Evolutionary conservation across 805 yeast species (phyloP), one percentile per base, ranked within the genome.

Genomic region (Ogataea nitratoaversa): DNA sequence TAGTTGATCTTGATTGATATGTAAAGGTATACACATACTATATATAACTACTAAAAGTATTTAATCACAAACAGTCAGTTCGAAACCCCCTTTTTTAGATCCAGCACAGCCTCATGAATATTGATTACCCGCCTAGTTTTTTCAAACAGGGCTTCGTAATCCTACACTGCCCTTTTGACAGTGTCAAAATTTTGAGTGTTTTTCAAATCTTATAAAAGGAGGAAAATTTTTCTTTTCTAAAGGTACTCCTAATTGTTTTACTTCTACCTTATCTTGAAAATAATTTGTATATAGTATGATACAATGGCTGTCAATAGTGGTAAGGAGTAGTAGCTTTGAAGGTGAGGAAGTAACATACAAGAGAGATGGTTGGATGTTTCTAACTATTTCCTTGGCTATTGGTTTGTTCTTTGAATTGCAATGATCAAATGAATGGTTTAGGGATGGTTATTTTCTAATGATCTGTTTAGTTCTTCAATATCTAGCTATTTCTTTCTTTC

Each of bases 81-180:
- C 11, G 11, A 22, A 22, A 7, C 25, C 25, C 25, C 25, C 25
- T 22, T 22, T 22, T 22, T 22, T n/a, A n/a, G n/a, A n/a, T n/a
- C n/a, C n/a, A n/a, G n/a, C n/a, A n/a, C n/a, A n/a, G n/a, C n/a
- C n/a, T n/a, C n/a, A n/a, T n/a, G n/a, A n/a, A n/a, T n/a, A n/a
- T n/a, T n/a, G n/a, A 22, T 22, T 22, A 22, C 25, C 25, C 25
- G 25, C 25, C 11, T n/a, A n/a, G n/a, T n/a, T n/a, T n/a, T n/a
- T n/a, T 16, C 27, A 18, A 32, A 18, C 34, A 19, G 29, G 36
- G 38, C 36, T 30, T 25, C 38, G n/a, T 30, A 39, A 39, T 35
- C 28, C 22, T n/a, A 19, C 27, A 17, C 30, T 27, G 7, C 13
- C 25, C 25, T 23, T 8, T 23, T 23, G 32, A 30, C 19, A 16